Percentiles rank a stretch among this genome's conserved stretches.
Evolutionary conservation across 768 basidiomycete species (phyloP).

Genomic region (Rhodotorula kratochvilovae): DNA sequence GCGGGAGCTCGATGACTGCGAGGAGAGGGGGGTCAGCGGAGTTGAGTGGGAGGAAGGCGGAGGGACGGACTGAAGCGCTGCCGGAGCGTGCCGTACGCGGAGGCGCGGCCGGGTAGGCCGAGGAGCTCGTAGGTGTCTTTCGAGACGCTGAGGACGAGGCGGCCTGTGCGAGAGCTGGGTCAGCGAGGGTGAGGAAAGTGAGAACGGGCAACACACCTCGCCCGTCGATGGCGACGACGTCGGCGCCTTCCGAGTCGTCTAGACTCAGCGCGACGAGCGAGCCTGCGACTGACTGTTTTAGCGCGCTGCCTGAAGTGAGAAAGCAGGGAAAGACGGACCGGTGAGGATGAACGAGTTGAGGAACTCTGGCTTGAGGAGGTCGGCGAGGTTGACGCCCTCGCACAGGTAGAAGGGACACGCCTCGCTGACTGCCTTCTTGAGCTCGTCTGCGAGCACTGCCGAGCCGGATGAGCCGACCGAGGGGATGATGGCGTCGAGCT

Average conservation of each 20-base stretch:
- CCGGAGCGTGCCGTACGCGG: slow-evolving; percentile 19
- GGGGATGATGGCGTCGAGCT: slow-evolving; percentile 29
- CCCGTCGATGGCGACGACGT: slow-evolving; percentile 32
- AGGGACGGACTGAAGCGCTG: slow-evolving; percentile 27
- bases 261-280: slow-evolving; percentile 27
- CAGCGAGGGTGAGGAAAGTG: neutral
- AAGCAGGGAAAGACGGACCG: neutral
- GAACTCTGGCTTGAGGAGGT: slow-evolving; percentile 23
- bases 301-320: neutral
- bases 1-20: slow-evolving; percentile 32
- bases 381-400: slow-evolving; percentile 26
- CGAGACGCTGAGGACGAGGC: slow-evolving; percentile 25
- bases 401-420: neutral
- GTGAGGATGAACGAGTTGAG: slow-evolving; percentile 17
- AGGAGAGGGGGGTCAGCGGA: neutral
- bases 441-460: neutral
- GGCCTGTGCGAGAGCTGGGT: slow-evolving; percentile 13
- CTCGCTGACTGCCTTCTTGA: neutral
- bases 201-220: slow-evolving; percentile 11
- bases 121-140: slow-evolving; percentile 38
- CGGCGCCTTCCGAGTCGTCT: slow-evolving; percentile 10
- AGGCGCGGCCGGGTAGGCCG: slow-evolving; percentile 29
- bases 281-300: neutral
- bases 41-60: too few relatives aligned
- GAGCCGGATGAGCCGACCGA: neutral